Evolutionary conservation across 192 early-diverging fungal genomes (phyloP).

Genomic region (Phlyctochytrium planicorne): DNA sequence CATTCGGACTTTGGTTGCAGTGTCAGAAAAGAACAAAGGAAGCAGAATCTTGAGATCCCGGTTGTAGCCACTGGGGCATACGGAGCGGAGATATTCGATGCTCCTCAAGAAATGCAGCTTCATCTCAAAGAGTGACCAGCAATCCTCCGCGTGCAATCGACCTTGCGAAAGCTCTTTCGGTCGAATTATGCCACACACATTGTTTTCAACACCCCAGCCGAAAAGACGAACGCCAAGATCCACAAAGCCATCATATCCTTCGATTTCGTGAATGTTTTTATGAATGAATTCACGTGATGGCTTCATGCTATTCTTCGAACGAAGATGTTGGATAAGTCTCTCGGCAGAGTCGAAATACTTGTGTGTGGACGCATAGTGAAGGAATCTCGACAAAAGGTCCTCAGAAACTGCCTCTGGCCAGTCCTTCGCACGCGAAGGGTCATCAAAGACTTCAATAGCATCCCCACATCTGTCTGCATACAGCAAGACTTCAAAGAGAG

Average conservation of each 20-base stretch:
- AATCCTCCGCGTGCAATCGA: conserved; percentile 21
- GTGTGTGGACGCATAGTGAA: not conserved
- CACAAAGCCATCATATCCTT: not conserved
- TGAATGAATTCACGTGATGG: not conserved
- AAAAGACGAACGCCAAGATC: conserved; percentile 16
- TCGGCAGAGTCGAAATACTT: not conserved
- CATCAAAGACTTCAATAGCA: not conserved
- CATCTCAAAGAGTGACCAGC: conserved; percentile 26
- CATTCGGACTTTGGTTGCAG: conserved; percentile 13
- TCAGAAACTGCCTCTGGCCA: not conserved
- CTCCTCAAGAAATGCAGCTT: conserved; percentile 24
- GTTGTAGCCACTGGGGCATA: conserved; percentile 14
- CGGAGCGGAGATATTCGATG: conserved; percentile 25
- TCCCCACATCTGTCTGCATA: not conserved
- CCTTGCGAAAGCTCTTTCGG: conserved; percentile 16
- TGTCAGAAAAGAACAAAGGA: conserved; percentile 16
- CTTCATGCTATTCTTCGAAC: not conserved
- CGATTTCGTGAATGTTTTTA: not conserved
- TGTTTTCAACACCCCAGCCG: conserved; percentile 19
- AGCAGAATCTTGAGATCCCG: conserved; percentile 22
- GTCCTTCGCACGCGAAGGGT: not conserved
- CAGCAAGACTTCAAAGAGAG: not conserved
- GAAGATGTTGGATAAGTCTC: not conserved
- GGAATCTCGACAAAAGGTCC: not conserved
- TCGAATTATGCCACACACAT: conserved; percentile 18